Evolutionary conservation across 169 alveolate species (phyloP).

Genomic region (Cryptosporidium tyzzeri): DNA sequence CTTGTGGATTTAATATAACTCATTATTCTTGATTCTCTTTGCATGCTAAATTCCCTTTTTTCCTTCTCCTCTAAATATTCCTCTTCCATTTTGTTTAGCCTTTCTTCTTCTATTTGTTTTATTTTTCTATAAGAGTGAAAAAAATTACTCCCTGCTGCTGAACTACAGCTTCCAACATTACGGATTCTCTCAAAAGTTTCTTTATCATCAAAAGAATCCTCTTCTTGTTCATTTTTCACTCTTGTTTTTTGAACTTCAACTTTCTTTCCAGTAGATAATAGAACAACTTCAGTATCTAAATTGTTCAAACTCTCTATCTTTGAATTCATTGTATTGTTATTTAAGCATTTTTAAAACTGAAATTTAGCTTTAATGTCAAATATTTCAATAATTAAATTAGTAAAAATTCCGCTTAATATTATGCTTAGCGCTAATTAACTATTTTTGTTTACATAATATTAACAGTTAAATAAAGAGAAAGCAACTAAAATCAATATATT

Average conservation of each 20-base stretch:
- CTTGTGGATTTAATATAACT: slow-evolving; percentile 27
- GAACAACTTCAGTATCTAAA: slow-evolving; percentile 2
- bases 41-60: slow-evolving; percentile 51
- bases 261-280: slow-evolving; percentile 28
- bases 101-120: slow-evolving; percentile 76
- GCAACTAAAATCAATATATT: no score
- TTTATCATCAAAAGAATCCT: background rate
- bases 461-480: no score
- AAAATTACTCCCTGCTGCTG: slow-evolving; percentile 82
- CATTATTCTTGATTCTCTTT: slow-evolving; percentile 33
- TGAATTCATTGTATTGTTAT: background rate
- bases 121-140: slow-evolving; percentile 76
- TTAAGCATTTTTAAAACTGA: background rate
- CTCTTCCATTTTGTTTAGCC: slow-evolving; percentile 77
- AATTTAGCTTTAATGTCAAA: background rate
- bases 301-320: background rate
- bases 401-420: no score
- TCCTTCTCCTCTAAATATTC: slow-evolving; percentile 73
- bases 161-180: slow-evolving; percentile 78
- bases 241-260: slow-evolving; percentile 12
- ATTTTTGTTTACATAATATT: no score
- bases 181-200: slow-evolving; percentile 44
- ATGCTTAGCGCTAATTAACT: no score
- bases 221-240: background rate
- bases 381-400: no score